Evolutionary conservation across 139 green algal species (phyloP).

Genomic region (Chlorella vulgaris): DNA sequence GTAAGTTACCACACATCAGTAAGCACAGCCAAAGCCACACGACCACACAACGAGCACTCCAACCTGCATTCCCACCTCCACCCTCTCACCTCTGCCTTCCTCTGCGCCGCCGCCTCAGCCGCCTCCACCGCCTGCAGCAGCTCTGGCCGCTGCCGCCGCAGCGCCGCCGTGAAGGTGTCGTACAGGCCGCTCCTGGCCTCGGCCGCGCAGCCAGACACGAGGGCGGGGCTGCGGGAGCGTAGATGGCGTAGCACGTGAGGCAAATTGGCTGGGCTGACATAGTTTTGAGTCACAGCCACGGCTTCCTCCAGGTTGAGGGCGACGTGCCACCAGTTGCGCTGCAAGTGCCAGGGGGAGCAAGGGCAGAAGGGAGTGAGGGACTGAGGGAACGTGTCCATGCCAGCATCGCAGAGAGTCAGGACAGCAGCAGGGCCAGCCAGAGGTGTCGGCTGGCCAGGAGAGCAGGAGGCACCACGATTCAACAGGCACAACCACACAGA

Average conservation of each 20-base stretch:
- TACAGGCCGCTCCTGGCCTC: constrained; percentile 60
- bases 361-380: not conserved
- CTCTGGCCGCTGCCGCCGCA: constrained; percentile 22
- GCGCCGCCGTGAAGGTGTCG: constrained; percentile 60
- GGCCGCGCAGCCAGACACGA: constrained; percentile 74
- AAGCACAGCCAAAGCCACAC: too few species aligned
- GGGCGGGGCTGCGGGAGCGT: constrained; percentile 40
- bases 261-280: constrained; percentile 72
- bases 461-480: too few species aligned
- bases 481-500: not conserved
- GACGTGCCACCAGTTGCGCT: constrained; percentile 85
- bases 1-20: too few species aligned
- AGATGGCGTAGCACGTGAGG: constrained; percentile 76
- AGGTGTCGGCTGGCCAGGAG: too few species aligned
- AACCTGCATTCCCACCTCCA: not conserved
- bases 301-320: constrained; percentile 87
- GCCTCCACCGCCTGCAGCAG: constrained; percentile 9
- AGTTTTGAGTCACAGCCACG: constrained; percentile 89
- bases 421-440: too few species aligned
- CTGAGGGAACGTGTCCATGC: not conserved
- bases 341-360: not conserved
- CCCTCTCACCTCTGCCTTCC: constrained; percentile 34
- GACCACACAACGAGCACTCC: too few species aligned
- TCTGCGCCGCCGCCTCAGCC: not conserved
- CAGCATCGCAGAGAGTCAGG: not conserved